Evolutionary conservation across 495 filamentous ascomycete genomes (phyloP).

Genomic region (Ramalina peruviana): DNA sequence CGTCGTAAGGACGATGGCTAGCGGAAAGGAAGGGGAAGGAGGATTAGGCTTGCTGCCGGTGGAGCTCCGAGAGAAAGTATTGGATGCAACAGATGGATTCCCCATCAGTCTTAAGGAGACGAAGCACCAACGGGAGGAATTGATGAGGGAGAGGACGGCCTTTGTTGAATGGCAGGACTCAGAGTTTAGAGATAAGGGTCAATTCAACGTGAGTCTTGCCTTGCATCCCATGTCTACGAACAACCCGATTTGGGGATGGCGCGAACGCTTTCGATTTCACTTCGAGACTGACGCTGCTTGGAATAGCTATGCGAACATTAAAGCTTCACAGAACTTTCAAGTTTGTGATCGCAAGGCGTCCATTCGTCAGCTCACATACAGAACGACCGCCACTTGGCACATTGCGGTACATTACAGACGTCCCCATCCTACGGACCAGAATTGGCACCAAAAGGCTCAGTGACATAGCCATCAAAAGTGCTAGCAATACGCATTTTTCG

Average conservation of each 20-base stretch:
- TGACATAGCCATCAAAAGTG: no score
- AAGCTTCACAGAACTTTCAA: background rate
- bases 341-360: no score
- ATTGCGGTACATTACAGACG: no score
- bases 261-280: no score
- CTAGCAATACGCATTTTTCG: no score
- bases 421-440: no score
- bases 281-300: background rate
- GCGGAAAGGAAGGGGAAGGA: conserved; percentile 10
- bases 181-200: conserved; percentile 8
- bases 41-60: conserved; percentile 18
- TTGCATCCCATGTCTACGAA: background rate
- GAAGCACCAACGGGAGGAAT: conserved; percentile 25
- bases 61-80: conserved; percentile 26
- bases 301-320: background rate
- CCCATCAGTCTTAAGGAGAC: conserved; percentile 32
- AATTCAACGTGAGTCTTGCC: background rate
- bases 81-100: conserved; percentile 14
- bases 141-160: conserved; percentile 34
- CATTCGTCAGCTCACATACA: no score
- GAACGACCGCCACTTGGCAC: no score
- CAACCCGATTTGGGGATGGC: background rate
- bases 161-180: conserved; percentile 9
- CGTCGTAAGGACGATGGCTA: background rate
- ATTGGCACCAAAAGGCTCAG: no score